These are phyloP conservation scores for Populus deltoides DNA, from an alignment of 345 rosid genomes.

Conservation along the genomic window DNA sequence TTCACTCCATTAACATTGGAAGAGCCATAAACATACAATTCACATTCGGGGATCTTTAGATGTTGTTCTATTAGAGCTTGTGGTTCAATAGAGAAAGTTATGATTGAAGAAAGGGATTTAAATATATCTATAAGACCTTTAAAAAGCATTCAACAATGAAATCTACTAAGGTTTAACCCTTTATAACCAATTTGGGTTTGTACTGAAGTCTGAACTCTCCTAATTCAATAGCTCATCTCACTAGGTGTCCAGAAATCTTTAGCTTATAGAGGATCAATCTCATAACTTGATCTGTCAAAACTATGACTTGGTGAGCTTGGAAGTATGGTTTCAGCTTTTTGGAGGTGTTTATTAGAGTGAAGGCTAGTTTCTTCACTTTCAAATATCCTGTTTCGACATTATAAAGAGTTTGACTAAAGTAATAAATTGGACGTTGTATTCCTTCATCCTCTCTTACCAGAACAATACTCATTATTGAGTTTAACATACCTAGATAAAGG, in stretches of 20 bases:
- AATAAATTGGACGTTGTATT: neutral
- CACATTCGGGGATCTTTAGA: no score
- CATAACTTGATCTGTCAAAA: neutral
- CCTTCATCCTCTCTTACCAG: neutral
- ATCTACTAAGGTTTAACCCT: no score
- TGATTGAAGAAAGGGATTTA: no score
- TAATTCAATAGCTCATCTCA: neutral
- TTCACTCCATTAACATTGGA: neutral
- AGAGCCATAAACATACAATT: no score
- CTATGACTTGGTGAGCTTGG: neutral
- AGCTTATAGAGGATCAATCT: neutral
- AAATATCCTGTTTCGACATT: neutral
- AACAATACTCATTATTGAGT: neutral
- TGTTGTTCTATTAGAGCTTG: no score
- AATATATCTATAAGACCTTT: no score
- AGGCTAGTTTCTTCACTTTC: neutral
- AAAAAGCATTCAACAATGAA: no score
- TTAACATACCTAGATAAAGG: neutral
- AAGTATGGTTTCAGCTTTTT: neutral
- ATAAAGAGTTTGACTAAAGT: neutral
- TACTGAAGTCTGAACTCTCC: neutral
- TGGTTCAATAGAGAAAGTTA: no score
- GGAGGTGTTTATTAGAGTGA: neutral
- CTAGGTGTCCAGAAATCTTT: neutral
- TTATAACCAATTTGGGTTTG: neutral